Base-by-base conservation (phyloP, 257 asterid species). In the Capsicum baccatum region DNA sequence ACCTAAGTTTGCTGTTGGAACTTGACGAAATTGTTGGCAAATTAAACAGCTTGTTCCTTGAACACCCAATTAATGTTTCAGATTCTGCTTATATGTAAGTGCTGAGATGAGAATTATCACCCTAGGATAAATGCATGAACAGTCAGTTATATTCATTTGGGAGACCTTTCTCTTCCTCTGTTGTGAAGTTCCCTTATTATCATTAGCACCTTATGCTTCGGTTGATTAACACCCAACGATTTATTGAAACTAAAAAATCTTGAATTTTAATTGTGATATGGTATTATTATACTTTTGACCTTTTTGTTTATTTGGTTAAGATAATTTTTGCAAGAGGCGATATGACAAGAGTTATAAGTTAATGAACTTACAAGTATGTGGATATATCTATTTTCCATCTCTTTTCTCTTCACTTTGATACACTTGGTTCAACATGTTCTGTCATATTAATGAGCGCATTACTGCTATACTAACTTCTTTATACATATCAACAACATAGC, bases 201-300 rank as follows among this genome's bases (percentile, higher is more conserved):
- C 37, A 21, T 50, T 26, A 21, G 81, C 48, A 14, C 64, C 81
- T 2, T 26, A 54, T 14, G 8, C 81, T 76, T 50, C 13, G 47
- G 26, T 14, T 2, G 50, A 73, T 50, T 19, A 21, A 50, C 52
- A 50, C 57, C 19, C 47, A 50, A 50, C 21, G 19, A 74, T 26
- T 26, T 16, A 13, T 8, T 4, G 21, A 48, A 33, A 74, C 4
- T 35, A 15, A 19, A 37, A 76, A 26, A 6, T 74, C 81, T 54
- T 54, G 64, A 78, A 78, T 78, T 5, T 78, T 52, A 76, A 7
- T 76, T 76, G 76, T 14, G 76, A 13, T 14, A 16, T 68, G 79
- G 21, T 70, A 44, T 70, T 70, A 70, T 42, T 26, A 26, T 26
- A 26, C 42, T 35, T 70, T 70, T 69, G 33, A 42, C 13, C 33